Base-by-base conservation (phyloP, 805 yeast species). In the Hanseniaspora valbyensis region DNA sequence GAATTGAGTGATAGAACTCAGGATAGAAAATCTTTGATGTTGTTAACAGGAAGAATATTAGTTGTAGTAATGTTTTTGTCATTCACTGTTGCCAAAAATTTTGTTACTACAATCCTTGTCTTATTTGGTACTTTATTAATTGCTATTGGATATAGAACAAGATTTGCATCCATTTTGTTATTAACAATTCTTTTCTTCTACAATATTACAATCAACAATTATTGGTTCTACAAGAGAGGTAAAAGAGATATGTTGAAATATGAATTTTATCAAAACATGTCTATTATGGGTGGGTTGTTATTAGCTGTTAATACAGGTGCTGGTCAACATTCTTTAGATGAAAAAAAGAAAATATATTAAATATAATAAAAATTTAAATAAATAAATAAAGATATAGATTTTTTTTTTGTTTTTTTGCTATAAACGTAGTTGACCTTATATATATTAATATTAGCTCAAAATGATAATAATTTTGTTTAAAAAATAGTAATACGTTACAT, bases 271-370 rank as follows among this genome's bases (percentile, higher is more conserved):
- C 98, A 92, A 70, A 87, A 95, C 36, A 73, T 90, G 63, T 83
- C 95, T 52, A 90, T 90, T 63, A 89, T 90, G 45, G 98, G 98
- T 52, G 98, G 97, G 1, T 76, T 90, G 55, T 69, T 90, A 54
- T 71, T 92, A 57, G 85, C 92, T 54, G 95, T 86, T 53, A 87
- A 84, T 68, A 86, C 95, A 3, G 98, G 98, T 55, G 97, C 97
- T 28, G 98, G 98, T 45, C 89, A 84, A 59, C 73, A 90, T 56
- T 84, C 95, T 25, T 70, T 90, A 53, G 98, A 90, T 62, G 96
- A 88, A 66, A 90, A 92, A 81, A 89, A 90, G 73, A 90, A 90
- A 73, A 80, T 85, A 53, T 86, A 83, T 64, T 87, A 69, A 64
- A 34, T 25, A 22, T 21, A 22, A 6, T 13, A n/a, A 38, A n/a